Percentiles rank a stretch among this genome's conserved stretches.
Evolutionary conservation across 83 land plant species (phyloP).

Genomic region (Picea abies): DNA sequence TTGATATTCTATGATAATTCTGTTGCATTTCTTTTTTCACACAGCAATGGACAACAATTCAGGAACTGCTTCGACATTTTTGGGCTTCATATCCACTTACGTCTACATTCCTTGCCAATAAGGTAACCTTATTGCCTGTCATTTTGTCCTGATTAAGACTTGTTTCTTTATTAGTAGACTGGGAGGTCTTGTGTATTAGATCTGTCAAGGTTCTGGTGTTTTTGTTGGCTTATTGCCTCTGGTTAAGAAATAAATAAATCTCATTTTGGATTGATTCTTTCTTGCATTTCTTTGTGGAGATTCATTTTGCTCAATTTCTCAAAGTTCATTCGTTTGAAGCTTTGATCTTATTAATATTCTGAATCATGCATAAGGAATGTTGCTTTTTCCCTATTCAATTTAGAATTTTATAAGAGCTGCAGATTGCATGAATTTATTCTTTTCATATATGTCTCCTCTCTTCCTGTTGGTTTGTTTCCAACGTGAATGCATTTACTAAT

Average conservation of each 20-base stretch:
- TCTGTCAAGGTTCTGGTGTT: background rate
- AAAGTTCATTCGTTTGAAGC: no score
- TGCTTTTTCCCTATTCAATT: background rate
- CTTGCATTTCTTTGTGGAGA: background rate
- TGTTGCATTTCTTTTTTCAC: slow-evolving; percentile 11
- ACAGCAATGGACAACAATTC: slow-evolving; percentile 72
- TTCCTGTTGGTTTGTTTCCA: background rate
- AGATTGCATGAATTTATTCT: background rate
- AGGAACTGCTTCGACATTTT: slow-evolving; percentile 72
- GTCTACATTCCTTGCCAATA: slow-evolving; percentile 47
- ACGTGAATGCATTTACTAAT: background rate
- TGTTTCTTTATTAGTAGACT: background rate
- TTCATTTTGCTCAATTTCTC: background rate
- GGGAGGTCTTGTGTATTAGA: background rate
- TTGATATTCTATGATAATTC: slow-evolving; percentile 6
- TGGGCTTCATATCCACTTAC: slow-evolving; percentile 87
- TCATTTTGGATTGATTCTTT: background rate
- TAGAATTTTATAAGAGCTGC: background rate
- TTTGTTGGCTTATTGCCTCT: background rate
- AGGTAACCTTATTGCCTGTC: slow-evolving; percentile 39
- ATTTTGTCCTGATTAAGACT: background rate
- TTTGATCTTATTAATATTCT: background rate
- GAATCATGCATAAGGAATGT: background rate
- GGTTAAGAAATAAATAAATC: background rate
- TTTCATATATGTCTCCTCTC: background rate